phyloP scores from a whole-genome alignment of 495 filamentous ascomycete genomes.

The Hypoxylon subgilvum region DNA sequence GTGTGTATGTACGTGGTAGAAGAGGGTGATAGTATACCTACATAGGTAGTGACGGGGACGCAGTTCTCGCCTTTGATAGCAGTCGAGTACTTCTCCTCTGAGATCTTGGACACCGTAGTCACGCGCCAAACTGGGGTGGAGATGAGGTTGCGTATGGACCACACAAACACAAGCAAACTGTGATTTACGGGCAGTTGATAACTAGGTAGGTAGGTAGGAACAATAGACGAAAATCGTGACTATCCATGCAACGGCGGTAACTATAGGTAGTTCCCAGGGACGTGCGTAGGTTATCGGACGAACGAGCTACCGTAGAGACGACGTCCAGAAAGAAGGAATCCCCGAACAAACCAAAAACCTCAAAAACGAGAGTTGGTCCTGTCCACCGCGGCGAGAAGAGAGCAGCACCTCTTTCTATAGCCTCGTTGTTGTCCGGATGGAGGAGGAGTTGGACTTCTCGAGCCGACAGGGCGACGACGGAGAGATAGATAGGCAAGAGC shows the following conservation, averaged over 20 bases:
- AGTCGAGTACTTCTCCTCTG: conserved; percentile 8
- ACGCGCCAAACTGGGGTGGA: conserved; percentile 15
- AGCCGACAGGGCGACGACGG: not conserved
- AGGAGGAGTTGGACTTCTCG: conserved; percentile 19
- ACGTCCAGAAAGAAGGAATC: conserved; percentile 40
- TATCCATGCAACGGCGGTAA: conserved; percentile 37
- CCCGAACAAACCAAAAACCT: conserved; percentile 22
- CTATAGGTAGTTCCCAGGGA: conserved; percentile 13
- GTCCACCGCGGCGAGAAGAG: conserved; percentile 12
- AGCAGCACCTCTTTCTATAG: not conserved
- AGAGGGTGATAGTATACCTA: not conserved
- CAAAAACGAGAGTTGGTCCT: conserved; percentile 33
- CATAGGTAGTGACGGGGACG: not conserved
- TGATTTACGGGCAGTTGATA: conserved; percentile 24
- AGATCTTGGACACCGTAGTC: conserved; percentile 21
- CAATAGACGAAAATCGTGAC: conserved; percentile 34
- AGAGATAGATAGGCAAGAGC: conserved; percentile 33
- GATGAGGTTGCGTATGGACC: conserved; percentile 14
- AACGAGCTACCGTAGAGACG: conserved; percentile 22
- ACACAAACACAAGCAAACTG: not conserved
- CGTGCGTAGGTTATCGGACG: conserved; percentile 23
- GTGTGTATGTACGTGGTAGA: too few relatives aligned
- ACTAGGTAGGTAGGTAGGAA: too few relatives aligned
- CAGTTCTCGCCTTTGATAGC: conserved; percentile 29
- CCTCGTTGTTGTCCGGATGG: conserved; percentile 19